Conservation (phyloP, 768 basidiomycete genomes). For the Phanerochaete sordida region DNA sequence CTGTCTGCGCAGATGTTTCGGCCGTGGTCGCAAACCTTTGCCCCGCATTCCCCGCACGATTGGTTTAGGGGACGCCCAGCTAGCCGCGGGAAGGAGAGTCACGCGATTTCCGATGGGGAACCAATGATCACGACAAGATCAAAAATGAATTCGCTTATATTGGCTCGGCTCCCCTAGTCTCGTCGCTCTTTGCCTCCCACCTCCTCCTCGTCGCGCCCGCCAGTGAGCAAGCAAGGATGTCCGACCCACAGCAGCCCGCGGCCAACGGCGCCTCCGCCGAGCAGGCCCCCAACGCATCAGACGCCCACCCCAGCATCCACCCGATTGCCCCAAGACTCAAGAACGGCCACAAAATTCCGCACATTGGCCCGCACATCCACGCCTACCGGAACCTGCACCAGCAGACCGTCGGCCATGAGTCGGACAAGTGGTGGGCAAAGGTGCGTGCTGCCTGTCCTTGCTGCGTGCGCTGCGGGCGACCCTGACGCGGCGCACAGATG, state of each 20-base stretch:
- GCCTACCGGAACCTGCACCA: conserved; percentile 65
- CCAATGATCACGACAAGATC: conserved; percentile 6
- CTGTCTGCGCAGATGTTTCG: background rate
- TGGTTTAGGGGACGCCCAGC: conserved; percentile 4
- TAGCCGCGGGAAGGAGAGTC: conserved; percentile 7
- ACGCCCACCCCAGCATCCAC: conserved; percentile 38
- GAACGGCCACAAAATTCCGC: conserved; percentile 60
- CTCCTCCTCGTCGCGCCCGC: background rate
- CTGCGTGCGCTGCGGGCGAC: background rate
- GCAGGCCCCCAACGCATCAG: background rate
- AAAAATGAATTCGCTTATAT: conserved; percentile 11
- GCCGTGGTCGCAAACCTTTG: background rate
- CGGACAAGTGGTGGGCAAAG: conserved; percentile 88
- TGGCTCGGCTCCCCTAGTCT: background rate
- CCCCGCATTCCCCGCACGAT: conserved; percentile 13
- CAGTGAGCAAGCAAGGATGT: conserved; percentile 17
- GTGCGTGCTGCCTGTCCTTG: conserved; percentile 30
- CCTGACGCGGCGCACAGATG: conserved; percentile 33
- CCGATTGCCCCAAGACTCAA: conserved; percentile 77
- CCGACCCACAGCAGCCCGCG: conserved; percentile 11
- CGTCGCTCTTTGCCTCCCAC: conserved; percentile 2
- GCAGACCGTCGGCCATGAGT: conserved; percentile 69
- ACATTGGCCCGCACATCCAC: conserved; percentile 76
- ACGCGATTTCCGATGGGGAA: conserved; percentile 9
- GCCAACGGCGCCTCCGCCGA: background rate